Evolutionary conservation across 176 grass and related monocot species (phyloP).

Genomic region (Tillandsia fasciculata): DNA sequence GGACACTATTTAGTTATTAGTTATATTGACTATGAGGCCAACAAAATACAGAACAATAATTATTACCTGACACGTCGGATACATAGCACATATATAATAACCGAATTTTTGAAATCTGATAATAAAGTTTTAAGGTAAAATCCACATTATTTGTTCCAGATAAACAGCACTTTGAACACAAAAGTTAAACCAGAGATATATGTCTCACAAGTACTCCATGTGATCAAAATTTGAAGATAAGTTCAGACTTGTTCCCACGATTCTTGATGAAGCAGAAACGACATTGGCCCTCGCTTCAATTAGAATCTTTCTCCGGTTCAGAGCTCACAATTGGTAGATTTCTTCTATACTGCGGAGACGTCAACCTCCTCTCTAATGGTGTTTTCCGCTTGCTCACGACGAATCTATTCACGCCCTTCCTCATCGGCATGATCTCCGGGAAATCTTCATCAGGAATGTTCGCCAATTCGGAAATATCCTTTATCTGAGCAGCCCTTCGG

Average conservation of each 20-base stretch:
- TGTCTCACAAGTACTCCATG: no score
- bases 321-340: constrained; percentile 61
- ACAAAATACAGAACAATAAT: no score
- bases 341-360: constrained; percentile 66
- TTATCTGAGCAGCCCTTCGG: constrained; percentile 83
- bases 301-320: constrained; percentile 49
- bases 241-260: background rate
- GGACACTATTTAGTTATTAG: no score
- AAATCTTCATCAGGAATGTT: constrained; percentile 94
- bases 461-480: constrained; percentile 80
- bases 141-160: no score
- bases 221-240: no score
- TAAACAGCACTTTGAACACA: no score
- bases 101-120: no score
- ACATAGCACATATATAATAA: no score
- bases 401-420: constrained; percentile 92
- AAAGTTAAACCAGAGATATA: no score
- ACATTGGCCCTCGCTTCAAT: constrained; percentile 21
- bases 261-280: background rate
- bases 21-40: no score
- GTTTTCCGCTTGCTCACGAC: constrained; percentile 97
- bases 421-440: constrained; percentile 97
- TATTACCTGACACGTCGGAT: no score
- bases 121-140: no score
- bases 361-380: constrained; percentile 76